Conservation (phyloP, 2,329 filamentous ascomycete species). For the Fusarium decemcellulare region DNA sequence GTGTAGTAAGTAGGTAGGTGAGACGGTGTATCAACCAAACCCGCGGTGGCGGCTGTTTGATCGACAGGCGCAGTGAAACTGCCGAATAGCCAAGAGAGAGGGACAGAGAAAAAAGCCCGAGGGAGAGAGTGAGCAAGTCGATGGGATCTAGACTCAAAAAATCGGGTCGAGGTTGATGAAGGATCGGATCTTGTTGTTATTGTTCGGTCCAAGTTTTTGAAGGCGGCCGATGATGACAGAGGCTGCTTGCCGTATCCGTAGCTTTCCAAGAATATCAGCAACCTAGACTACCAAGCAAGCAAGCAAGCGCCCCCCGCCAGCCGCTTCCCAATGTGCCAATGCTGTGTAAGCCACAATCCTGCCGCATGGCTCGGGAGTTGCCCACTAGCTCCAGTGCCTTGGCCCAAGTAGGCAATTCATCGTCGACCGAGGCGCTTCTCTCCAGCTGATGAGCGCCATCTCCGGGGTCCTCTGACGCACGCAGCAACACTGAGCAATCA, state of each 20-base stretch:
- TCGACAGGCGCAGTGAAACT: neutral
- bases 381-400: constrained; percentile 6
- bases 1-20: neutral
- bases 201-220: no score
- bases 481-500: neutral
- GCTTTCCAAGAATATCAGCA: no score
- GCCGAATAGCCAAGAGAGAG: neutral
- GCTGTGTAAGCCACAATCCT: constrained; percentile 7
- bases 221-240: constrained; percentile 13
- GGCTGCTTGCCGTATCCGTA: neutral
- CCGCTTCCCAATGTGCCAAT: neutral
- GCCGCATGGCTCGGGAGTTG: constrained; percentile 6
- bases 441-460: neutral
- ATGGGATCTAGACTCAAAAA: no score
- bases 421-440: neutral
- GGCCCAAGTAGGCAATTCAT: constrained; percentile 2
- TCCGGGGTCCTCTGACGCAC: neutral
- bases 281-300: no score
- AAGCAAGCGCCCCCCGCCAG: neutral
- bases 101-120: no score
- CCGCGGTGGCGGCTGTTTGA: neutral
- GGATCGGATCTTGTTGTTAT: no score
- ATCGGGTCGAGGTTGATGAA: no score
- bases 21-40: neutral
- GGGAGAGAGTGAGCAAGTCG: no score